Evolutionary conservation across 768 basidiomycete genomes (phyloP), one percentile per base, ranked within the genome.

Genomic region (Phylloporus sp.): DNA sequence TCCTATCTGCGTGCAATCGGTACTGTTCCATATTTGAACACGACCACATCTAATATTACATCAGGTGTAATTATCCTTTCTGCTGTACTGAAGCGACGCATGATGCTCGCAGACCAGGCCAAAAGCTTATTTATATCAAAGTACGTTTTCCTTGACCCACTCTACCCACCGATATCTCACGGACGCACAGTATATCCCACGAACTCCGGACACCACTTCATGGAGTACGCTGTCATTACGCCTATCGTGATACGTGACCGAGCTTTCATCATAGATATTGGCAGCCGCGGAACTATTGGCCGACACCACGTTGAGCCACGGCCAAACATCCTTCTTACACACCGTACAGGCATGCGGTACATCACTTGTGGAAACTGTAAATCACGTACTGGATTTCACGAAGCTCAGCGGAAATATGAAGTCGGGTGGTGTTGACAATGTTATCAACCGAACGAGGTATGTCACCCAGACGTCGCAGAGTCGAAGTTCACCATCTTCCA

Each of bases 371-470:
- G 95, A 97, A 73, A 95, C 94, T 0, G 93, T 97, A 44, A 97
- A 97, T 63, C 95, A 97, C 59, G 95, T 97, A 6, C 74, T 97
- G 24, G 95, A 97, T 66, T 97, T 95, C 63, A 95, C 93, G 27
- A 97, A 97, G 64, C 77, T 95, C 22, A 93, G 90, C 54, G 93
- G 92, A 20, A 90, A 87, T 60, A 76, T 83, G 41, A 90, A 89
- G 64, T 77, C 82, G 3, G 89, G 87, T 24, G 86, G 86, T 35
- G 80, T 86, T 8, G 84, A 90, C 64, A 88, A 86, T 56, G 81
- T 84, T 38, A 90, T 92, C 54, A 74, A 79, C 18, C 79, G 80
- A 9, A 79, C 80, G 53, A 79, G 75, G 89, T 87, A 47, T 53
- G 82, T 72, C 18, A 29, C 52, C 18, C 41, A 6, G 18, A 41